phyloP scores from a whole-genome alignment of 148 eudicot genomes.

The Arbutus unedo region DNA sequence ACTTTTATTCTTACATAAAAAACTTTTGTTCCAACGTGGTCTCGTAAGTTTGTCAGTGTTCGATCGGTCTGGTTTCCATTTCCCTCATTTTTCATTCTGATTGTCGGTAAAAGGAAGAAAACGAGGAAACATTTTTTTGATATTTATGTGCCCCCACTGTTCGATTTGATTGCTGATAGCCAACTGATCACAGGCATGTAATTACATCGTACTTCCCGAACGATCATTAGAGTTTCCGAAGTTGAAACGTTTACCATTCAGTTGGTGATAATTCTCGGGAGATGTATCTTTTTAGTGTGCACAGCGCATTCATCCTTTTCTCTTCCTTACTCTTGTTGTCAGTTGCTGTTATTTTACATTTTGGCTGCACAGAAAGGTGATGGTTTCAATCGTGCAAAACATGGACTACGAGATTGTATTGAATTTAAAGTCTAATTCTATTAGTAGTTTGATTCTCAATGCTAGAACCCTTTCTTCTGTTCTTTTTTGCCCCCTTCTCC shows the following conservation, averaged over 20 bases:
- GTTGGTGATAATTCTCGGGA: neutral
- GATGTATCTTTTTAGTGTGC: neutral
- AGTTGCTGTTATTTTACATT: neutral
- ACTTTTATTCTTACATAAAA: neutral
- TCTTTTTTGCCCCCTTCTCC: too few relatives aligned
- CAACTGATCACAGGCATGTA: neutral
- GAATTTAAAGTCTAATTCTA: too few relatives aligned
- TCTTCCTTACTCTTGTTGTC: neutral
- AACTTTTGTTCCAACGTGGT: slow-evolving; percentile 9
- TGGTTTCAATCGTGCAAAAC: too few relatives aligned
- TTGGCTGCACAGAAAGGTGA: too few relatives aligned
- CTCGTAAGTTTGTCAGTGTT: slow-evolving; percentile 6
- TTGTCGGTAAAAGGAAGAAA: neutral
- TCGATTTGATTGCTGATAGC: neutral
- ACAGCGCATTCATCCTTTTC: neutral
- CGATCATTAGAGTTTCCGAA: neutral
- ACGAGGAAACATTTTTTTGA: neutral
- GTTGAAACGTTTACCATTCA: neutral
- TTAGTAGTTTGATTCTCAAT: too few relatives aligned
- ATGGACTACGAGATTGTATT: too few relatives aligned
- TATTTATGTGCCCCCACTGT: neutral
- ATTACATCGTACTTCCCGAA: neutral
- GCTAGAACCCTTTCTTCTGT: too few relatives aligned
- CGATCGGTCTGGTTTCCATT: neutral
- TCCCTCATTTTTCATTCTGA: neutral